These are phyloP conservation scores for Mentha longifolia DNA, from an alignment of 257 asterid species.

Conservation along the genomic window DNA sequence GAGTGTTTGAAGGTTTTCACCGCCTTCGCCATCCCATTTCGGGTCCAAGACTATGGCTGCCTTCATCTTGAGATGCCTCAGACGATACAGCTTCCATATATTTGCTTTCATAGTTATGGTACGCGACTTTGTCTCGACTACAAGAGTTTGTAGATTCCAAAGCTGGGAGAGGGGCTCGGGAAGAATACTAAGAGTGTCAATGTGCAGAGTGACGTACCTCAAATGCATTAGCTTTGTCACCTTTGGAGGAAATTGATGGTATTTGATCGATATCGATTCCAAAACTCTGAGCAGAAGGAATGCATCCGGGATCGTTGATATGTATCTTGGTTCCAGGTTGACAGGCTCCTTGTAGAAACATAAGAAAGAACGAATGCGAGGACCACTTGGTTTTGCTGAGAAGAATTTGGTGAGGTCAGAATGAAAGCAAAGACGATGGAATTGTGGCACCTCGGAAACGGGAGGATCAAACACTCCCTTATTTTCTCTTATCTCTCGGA, in stretches of 20 bases:
- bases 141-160: constrained; percentile 47
- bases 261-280: constrained; percentile 41
- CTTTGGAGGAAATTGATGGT: constrained; percentile 36
- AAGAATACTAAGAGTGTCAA: constrained; percentile 32
- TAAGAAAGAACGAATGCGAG: constrained; percentile 51
- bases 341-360: constrained; percentile 35
- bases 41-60: constrained; percentile 37
- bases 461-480: constrained; percentile 35
- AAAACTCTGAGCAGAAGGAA: constrained; percentile 50
- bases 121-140: constrained; percentile 36
- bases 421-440: constrained; percentile 57
- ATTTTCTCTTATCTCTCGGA: constrained; percentile 43
- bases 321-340: constrained; percentile 6
- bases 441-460: constrained; percentile 29
- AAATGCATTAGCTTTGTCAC: constrained; percentile 43
- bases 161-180: constrained; percentile 45
- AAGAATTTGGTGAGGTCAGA: constrained; percentile 39
- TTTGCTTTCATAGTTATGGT: constrained; percentile 37
- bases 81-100: constrained; percentile 43
- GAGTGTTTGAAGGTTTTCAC: constrained; percentile 46
- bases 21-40: neutral
- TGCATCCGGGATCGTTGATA: constrained; percentile 40
- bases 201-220: constrained; percentile 47
- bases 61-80: constrained; percentile 52
- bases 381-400: constrained; percentile 33